These are phyloP conservation scores for Sungouiella blattae DNA, from an alignment of 805 yeast species.

Conservation along the genomic window DNA sequence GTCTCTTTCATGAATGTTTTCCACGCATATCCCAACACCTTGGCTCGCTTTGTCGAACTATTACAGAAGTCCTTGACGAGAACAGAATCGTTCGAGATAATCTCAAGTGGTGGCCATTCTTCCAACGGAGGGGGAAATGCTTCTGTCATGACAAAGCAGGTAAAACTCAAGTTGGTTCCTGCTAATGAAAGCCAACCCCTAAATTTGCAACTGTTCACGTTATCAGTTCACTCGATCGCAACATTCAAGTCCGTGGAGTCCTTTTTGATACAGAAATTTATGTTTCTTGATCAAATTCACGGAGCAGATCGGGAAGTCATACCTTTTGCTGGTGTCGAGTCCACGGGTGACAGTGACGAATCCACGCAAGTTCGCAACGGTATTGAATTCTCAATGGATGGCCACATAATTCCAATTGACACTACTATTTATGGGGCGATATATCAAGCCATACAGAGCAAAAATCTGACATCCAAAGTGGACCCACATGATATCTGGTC, in stretches of 20 bases:
- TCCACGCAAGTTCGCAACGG: neutral
- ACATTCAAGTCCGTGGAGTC: conserved; percentile 51
- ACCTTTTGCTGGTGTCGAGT: neutral
- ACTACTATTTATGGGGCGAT: conserved; percentile 78
- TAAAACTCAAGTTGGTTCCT: conserved; percentile 50
- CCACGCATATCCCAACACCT: conserved; percentile 15
- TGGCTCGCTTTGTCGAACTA: conserved; percentile 7
- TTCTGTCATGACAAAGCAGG: conserved; percentile 66
- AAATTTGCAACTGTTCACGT: neutral
- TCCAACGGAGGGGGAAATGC: conserved; percentile 36
- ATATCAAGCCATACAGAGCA: conserved; percentile 45
- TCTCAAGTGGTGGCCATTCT: conserved; percentile 39
- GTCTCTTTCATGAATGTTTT: conserved; percentile 45
- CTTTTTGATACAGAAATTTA: conserved; percentile 42
- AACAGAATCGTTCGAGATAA: conserved; percentile 67
- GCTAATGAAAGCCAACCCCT: too few species aligned
- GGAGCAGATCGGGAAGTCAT: neutral
- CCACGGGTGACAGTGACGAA: neutral
- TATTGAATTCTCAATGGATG: conserved; percentile 58
- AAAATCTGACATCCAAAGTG: conserved; percentile 32
- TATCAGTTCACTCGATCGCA: conserved; percentile 59
- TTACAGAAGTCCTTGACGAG: conserved; percentile 73
- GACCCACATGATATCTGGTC: conserved; percentile 57
- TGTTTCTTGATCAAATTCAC: conserved; percentile 20
- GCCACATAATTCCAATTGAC: conserved; percentile 55